A percentile compares a stretch with the other conserved stretches of the same genome.
Conservation (phyloP, 208 protist genomes). For the Leishmania martiniquensis region DNA sequence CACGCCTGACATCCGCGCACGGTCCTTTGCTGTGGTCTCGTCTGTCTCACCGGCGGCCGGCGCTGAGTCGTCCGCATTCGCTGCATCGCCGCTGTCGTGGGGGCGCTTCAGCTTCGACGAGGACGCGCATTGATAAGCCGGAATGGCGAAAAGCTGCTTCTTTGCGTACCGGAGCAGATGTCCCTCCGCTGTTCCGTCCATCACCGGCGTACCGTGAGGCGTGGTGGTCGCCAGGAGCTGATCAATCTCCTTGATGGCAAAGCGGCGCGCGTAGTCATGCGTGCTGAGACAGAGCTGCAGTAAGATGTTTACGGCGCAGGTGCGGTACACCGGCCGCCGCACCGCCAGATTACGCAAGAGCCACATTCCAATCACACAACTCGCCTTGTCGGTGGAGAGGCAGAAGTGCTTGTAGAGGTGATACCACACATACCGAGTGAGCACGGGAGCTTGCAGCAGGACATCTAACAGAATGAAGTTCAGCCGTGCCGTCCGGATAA, state of each 20-base stretch:
- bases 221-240: constrained; percentile 33
- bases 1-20: constrained; percentile 30
- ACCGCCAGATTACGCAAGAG: constrained; percentile 59
- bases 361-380: constrained; percentile 63
- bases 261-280: constrained; percentile 57
- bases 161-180: constrained; percentile 72
- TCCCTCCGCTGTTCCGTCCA: constrained; percentile 49
- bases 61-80: constrained; percentile 5
- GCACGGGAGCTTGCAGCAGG: constrained; percentile 67
- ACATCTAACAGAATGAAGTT: constrained; percentile 54
- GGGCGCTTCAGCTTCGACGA: constrained; percentile 19
- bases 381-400: constrained; percentile 52
- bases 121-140: constrained; percentile 30
- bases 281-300: constrained; percentile 53
- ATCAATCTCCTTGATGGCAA: constrained; percentile 62
- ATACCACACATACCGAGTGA: constrained; percentile 74
- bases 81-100: constrained; percentile 21
- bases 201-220: constrained; percentile 22
- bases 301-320: constrained; percentile 66
- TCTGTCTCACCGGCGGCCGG: constrained; percentile 12
- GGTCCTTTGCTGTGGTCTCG: constrained; percentile 33
- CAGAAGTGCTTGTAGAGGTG: constrained; percentile 73
- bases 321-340: constrained; percentile 53
- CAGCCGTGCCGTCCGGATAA: constrained; percentile 36
- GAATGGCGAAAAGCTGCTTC: constrained; percentile 64